A percentile compares a stretch with the other conserved stretches of the same genome.
phyloP scores from a whole-genome alignment of 352 stramenopile species.

The Phytopythium litorale region DNA sequence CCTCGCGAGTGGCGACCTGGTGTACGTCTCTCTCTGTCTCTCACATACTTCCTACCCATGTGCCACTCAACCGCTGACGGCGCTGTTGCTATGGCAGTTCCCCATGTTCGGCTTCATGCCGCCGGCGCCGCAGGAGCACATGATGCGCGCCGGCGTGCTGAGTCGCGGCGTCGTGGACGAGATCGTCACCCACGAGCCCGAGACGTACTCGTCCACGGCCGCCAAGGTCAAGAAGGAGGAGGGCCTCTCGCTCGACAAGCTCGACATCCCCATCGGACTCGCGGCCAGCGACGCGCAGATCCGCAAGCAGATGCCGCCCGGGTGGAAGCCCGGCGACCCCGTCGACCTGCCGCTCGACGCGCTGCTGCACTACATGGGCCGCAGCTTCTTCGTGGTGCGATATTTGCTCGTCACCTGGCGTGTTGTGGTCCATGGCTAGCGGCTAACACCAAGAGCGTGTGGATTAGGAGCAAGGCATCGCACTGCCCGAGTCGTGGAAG shows the following conservation, averaged over 20 bases:
- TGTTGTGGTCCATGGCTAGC: background rate
- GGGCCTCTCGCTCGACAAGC: slow-evolving; percentile 27
- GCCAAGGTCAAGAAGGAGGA: slow-evolving; percentile 29
- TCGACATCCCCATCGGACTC: slow-evolving; percentile 64
- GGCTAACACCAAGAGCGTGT: background rate
- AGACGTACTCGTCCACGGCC: slow-evolving; percentile 60
- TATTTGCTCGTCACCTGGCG: background rate
- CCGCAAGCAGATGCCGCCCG: slow-evolving; percentile 67
- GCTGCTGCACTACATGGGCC: slow-evolving; percentile 75
- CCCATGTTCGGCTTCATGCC: slow-evolving; percentile 87
- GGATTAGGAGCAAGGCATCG: slow-evolving; percentile 63
- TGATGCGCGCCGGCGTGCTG: slow-evolving; percentile 82
- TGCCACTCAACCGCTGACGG: background rate
- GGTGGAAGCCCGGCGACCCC: slow-evolving; percentile 77
- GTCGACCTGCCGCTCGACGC: slow-evolving; percentile 78
- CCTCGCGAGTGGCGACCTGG: slow-evolving; percentile 73
- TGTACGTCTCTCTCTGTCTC: slow-evolving; percentile 25
- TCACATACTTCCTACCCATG: background rate
- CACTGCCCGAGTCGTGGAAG: slow-evolving; percentile 67
- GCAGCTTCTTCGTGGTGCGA: slow-evolving; percentile 60
- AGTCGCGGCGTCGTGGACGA: slow-evolving; percentile 78
- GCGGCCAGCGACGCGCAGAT: slow-evolving; percentile 70
- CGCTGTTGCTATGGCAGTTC: slow-evolving; percentile 30
- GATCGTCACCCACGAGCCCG: slow-evolving; percentile 66
- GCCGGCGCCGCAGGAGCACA: slow-evolving; percentile 76